Evolutionary conservation across 2,329 filamentous ascomycete species (phyloP).

Genomic region (Ophiostoma piceae): DNA sequence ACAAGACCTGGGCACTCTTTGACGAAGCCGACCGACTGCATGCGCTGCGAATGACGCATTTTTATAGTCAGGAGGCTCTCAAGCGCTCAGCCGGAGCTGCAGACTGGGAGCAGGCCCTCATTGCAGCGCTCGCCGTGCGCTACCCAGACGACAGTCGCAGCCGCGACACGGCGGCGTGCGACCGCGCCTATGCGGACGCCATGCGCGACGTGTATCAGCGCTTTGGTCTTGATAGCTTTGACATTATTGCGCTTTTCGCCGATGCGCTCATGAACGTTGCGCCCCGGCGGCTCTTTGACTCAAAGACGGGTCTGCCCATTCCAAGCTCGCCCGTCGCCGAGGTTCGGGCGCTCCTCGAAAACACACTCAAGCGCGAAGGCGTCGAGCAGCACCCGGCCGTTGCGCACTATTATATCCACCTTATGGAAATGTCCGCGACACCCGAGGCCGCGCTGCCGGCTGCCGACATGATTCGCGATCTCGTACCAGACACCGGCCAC

Average conservation of each 20-base stretch:
- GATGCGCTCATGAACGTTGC: slow-evolving; percentile 42
- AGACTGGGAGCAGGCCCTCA: slow-evolving; percentile 19
- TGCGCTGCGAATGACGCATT: slow-evolving; percentile 12
- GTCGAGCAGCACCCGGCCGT: slow-evolving; percentile 57
- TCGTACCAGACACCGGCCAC: slow-evolving; percentile 24
- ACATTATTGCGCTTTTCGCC: slow-evolving; percentile 19
- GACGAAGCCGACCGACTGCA: slow-evolving; percentile 51
- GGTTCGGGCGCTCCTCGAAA: slow-evolving; percentile 54
- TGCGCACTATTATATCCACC: slow-evolving; percentile 53
- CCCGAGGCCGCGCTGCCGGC: slow-evolving; percentile 20
- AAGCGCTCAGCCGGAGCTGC: background rate
- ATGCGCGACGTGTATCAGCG: slow-evolving; percentile 17
- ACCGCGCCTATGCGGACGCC: slow-evolving; percentile 15
- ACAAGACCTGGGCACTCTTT: slow-evolving; percentile 72
- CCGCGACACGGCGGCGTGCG: slow-evolving; percentile 16
- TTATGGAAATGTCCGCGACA: slow-evolving; percentile 27
- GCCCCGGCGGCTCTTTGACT: slow-evolving; percentile 43
- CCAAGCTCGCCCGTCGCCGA: slow-evolving; percentile 45
- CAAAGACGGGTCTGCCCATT: slow-evolving; percentile 42
- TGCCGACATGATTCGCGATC: slow-evolving; percentile 22
- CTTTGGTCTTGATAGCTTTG: slow-evolving; percentile 16
- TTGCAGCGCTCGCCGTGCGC: slow-evolving; percentile 13
- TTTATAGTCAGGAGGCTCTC: slow-evolving; percentile 13
- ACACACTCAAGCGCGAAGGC: slow-evolving; percentile 43
- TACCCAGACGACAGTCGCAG: slow-evolving; percentile 16